Base-by-base conservation (phyloP, 2,329 filamentous ascomycete genomes). In the Clathrospora elynae region DNA sequence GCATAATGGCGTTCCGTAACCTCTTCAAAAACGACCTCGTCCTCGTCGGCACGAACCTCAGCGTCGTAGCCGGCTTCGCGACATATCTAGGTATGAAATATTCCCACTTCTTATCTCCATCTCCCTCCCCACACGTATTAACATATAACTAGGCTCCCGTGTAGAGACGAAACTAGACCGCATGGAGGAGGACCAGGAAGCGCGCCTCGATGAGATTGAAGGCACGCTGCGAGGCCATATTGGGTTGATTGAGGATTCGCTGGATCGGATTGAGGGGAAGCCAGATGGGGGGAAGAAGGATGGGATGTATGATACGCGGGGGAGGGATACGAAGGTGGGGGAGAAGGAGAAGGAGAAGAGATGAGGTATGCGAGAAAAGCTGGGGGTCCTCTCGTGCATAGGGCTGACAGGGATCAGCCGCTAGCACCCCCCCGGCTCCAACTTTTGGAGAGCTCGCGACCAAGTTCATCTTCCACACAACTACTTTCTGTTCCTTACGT, bases 161-260 rank as follows among this genome's bases (percentile, higher is more conserved):
- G 42, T 49, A 17, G 42, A 46, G 25, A 49, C 37, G 36, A 46
- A 42, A 17, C 13, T 73, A 41, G 59, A 70, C 13, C 70, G 68
- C 49, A 75, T 74, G 42, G 62, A 74, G 3, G 68, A 75, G 55
- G 73, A 77, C 45, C 68, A 73, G 36, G 74, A 76, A 57, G 73
- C 74, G 10, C 66, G 74, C 9, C 63, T 75, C 54, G 73, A 76
- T 37, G 73, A 75, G 47, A 61, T 76, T 10, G 74, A 76, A 48
- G 73, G 74, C 8, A 76, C 74, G 5, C 48, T 75, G 19, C 48
- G 74, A 43, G 74, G 73, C 0, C 74, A 76, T 32, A 74, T 76
- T 44, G 74, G 73, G 1, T 31, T 75, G 23, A 76, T 76, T 19
- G 73, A 77, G 46, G 74, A 75, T 29, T 62, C 69, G 6, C 46